Base-by-base conservation (phyloP, 2,329 filamentous ascomycete species). In the Coniella vitis region DNA sequence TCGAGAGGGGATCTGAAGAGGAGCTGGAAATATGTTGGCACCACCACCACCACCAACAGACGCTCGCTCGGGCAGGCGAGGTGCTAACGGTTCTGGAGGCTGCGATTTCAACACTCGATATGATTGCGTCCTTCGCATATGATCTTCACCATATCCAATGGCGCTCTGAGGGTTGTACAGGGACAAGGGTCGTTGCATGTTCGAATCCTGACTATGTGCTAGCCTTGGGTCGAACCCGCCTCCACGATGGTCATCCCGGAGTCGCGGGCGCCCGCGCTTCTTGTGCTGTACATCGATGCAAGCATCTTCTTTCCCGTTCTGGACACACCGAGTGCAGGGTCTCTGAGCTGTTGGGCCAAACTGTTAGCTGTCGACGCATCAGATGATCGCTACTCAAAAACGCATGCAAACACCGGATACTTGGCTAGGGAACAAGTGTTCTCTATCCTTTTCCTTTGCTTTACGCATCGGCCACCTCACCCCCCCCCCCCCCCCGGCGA, bases 281-380 rank as follows among this genome's bases (percentile, higher is more conserved):
- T 91, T 93, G 66, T 93, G 87, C 61, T 89, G 84, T 31, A 93
- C 87, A 65, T 93, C 87, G 58, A 88, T 74, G 61, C 87, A 93
- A 7, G 83, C 76, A 50, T 90, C 86, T 72, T 91, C 75, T 60
- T 91, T 93, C 52, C 86, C 85, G 60, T 87, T 88, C 58, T 81
- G 81, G 31, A 86, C 70, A 62, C 87, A 93, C 61, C 87, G 78
- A 22, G 84, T 83, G 62, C 87, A 93, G 22, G 87, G 87, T 49
- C 87, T 76, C 65, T 88, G 84, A 44, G 86, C 82, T 85, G 55
- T 45, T 36, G 40, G 50, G 72, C 69, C 60, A 51, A 45, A 51
- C 40, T 35, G 45, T 38, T 19, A 52, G 43, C 42, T 32, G 38
- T 35, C 14, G 12, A 32, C 32, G 22, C 32, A 5, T 17, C 10